Base-by-base conservation (phyloP, 257 asterid genomes). In the Solanum gracilifrons region DNA sequence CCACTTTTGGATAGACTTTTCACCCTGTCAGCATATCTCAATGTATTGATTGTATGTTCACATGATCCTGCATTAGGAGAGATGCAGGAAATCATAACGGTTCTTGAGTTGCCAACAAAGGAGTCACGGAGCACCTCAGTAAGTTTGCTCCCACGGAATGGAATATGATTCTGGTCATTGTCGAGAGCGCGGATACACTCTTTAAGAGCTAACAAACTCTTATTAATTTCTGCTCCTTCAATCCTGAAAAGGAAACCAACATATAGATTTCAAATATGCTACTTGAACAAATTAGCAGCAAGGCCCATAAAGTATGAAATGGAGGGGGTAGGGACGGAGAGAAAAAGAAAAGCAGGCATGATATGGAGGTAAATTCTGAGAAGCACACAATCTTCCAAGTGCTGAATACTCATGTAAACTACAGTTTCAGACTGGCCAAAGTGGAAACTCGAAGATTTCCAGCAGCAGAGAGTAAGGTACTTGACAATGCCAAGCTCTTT, bases 151-250 rank as follows among this genome's bases (percentile, higher is more conserved):
- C 99, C 99, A 83, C 99, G 99, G 88, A 97, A 97, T 87, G 99
- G 99, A 88, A 97, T 97, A 90, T 97, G 99, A 89, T 95, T 92
- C 92, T 97, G 99, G 89, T 97, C 99, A 86, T 95, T 97, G 92
- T 97, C 99, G n/a, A 97, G 98, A 87, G 99, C 99, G 48, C 99
- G 98, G 58, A 97, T 97, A 87, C 99, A 97, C 91, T 97, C 99
- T 93, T 97, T 97, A 16, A 97, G 95, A 82, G 99, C 99, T 92
- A 97, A 90, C 80, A 97, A 93, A 90, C 99, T 97, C 95, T 96
- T 97, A 92, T 97, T 97, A 87, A 97, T 97, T 92, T 97, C 99
- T 88, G 99, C 99, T 85, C 99, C 99, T 91, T 97, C 99, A 87
- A 97, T 97, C 92, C 99, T 97, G 94, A 83, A 87, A 71, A 55